phyloP scores from a whole-genome alignment of 768 basidiomycete species.

The Suillus paluster region DNA sequence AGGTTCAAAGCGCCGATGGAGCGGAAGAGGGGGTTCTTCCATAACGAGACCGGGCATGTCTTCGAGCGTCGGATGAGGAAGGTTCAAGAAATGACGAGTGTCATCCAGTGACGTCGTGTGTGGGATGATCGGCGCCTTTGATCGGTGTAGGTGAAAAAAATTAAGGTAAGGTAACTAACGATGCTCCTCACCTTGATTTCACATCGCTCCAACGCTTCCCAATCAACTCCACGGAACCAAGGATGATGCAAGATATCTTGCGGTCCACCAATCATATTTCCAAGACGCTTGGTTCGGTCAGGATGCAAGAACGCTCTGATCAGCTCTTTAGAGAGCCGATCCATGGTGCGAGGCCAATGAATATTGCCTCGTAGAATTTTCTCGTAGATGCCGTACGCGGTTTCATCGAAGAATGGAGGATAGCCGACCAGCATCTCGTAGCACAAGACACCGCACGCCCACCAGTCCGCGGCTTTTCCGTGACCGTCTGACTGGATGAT shows the following conservation, averaged over 20 bases:
- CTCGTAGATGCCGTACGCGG: constrained; percentile 98
- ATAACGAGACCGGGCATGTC: constrained; percentile 80
- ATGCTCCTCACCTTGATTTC: constrained; percentile 73
- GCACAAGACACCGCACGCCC: constrained; percentile 96
- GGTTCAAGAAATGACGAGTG: constrained; percentile 83
- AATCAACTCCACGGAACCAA: constrained; percentile 96
- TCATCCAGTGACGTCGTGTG: constrained; percentile 80
- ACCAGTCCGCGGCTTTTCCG: constrained; percentile 98
- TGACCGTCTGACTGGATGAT: constrained; percentile 98
- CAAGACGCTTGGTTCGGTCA: constrained; percentile 88
- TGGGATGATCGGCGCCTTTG: constrained; percentile 85
- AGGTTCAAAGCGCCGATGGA: constrained; percentile 69
- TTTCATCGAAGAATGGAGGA: constrained; percentile 98
- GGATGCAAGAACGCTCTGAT: constrained; percentile 89
- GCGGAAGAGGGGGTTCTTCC: constrained; percentile 61
- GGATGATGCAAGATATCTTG: constrained; percentile 90
- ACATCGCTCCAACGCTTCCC: constrained; percentile 83
- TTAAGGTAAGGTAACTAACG: constrained; percentile 1
- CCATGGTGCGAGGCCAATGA: constrained; percentile 90
- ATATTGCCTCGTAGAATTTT: constrained; percentile 90
- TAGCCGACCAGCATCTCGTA: constrained; percentile 99
- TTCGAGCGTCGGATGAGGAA: constrained; percentile 74
- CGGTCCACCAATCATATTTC: constrained; percentile 91
- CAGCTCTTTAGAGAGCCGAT: constrained; percentile 86
- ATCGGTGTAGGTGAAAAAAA: constrained; percentile 15